A percentile compares a stretch with the other conserved stretches of the same genome.
Conservation (phyloP, 495 filamentous ascomycete genomes). For the Penicillium nucicola region DNA sequence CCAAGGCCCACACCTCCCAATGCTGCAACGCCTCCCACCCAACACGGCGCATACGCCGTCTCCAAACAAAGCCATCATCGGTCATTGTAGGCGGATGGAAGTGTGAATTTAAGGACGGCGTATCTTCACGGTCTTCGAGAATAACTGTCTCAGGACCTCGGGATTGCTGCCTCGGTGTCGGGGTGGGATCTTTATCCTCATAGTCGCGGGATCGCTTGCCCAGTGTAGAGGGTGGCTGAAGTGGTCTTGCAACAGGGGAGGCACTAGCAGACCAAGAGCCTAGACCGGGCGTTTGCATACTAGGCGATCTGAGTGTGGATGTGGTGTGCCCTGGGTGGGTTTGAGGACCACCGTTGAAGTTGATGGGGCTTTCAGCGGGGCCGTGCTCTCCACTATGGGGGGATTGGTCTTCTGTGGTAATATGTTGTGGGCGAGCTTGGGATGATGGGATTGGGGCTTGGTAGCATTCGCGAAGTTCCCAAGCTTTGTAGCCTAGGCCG, state of each 20-base stretch:
- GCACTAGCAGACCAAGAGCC: not conserved
- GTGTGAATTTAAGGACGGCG: not conserved
- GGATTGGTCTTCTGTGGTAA: slow-evolving; percentile 8
- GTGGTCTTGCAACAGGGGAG: not conserved
- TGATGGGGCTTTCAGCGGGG: not conserved
- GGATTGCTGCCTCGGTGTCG: not conserved
- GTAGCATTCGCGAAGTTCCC: slow-evolving; percentile 36
- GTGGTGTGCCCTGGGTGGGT: not conserved
- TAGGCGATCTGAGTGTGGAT: not conserved
- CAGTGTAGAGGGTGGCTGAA: slow-evolving; percentile 16
- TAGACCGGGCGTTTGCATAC: not conserved
- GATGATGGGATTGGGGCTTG: slow-evolving; percentile 16
- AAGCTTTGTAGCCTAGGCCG: slow-evolving; percentile 40
- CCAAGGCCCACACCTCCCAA: slow-evolving; percentile 45
- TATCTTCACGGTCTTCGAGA: not conserved
- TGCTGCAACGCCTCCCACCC: slow-evolving; percentile 41
- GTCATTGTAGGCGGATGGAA: slow-evolving; percentile 1
- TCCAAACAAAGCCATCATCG: slow-evolving; percentile 21
- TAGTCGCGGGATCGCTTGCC: slow-evolving; percentile 27
- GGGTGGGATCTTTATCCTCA: slow-evolving; percentile 7
- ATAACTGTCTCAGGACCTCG: not conserved
- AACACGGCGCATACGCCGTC: slow-evolving; percentile 32
- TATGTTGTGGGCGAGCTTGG: not conserved
- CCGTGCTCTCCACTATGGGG: slow-evolving; percentile 1
- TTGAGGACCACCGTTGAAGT: not conserved